Conservation (phyloP, 163 green algal species). For the Scenedesmus sp. region DNA sequence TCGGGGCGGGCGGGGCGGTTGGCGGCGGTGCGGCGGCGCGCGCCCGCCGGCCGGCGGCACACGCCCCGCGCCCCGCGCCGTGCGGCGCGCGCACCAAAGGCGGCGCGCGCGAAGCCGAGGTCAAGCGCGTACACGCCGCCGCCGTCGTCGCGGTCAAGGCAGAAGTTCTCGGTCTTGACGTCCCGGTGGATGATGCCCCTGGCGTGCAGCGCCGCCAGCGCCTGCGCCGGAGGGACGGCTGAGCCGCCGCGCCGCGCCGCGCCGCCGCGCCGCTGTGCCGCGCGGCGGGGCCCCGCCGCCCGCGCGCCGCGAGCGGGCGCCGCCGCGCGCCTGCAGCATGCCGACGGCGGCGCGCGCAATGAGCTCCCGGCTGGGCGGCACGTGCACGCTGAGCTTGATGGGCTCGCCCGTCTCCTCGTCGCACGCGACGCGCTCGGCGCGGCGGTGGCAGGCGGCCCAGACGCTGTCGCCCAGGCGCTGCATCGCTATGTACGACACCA, state of each 20-base stretch:
- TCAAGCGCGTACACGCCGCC: constrained; percentile 6
- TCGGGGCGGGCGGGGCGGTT: no score
- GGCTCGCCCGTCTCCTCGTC: no score
- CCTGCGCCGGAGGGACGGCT: not conserved
- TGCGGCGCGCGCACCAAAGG: constrained; percentile 26
- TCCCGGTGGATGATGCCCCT: constrained; percentile 22
- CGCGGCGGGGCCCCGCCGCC: not conserved
- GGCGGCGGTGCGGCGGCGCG: no score
- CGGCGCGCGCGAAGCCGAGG: constrained; percentile 11
- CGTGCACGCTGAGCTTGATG: not conserved
- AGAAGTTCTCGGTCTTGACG: constrained; percentile 42
- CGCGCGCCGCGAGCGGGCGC: no score
- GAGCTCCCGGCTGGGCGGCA: not conserved
- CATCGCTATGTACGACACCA: constrained; percentile 33
- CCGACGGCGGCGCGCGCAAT: not conserved
- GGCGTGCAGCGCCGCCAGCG: constrained; percentile 19
- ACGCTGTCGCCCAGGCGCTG: constrained; percentile 14
- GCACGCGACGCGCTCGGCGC: not conserved
- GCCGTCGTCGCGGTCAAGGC: not conserved
- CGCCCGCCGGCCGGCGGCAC: no score
- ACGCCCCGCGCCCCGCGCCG: no score
- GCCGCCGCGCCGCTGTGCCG: no score
- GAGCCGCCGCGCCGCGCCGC: no score
- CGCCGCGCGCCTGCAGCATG: constrained; percentile 29
- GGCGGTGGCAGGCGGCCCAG: constrained; percentile 8